These are phyloP conservation scores for Hypoxylon cercidicola DNA, from an alignment of 495 filamentous ascomycete species.

Conservation along the genomic window DNA sequence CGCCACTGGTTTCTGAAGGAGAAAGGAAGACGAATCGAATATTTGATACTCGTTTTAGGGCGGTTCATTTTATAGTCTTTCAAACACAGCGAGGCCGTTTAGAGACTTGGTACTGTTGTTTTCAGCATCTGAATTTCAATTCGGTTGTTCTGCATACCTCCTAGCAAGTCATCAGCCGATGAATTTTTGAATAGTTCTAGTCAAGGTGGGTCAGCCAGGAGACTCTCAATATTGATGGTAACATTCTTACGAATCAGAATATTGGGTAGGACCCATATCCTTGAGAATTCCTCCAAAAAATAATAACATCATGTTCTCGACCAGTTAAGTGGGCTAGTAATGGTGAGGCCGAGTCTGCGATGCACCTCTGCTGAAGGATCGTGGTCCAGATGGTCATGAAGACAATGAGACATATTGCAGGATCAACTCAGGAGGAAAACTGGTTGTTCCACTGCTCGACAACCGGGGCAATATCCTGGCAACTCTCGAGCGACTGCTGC, in stretches of 20 bases:
- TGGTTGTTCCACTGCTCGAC: slow-evolving; percentile 40
- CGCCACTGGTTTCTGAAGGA: too few relatives aligned
- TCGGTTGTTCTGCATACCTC: background rate
- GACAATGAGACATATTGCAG: slow-evolving; percentile 40
- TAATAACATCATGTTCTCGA: slow-evolving; percentile 27
- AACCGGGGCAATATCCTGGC: slow-evolving; percentile 33
- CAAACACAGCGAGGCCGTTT: too few relatives aligned
- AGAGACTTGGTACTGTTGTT: too few relatives aligned
- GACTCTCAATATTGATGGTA: background rate
- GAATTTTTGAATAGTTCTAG: slow-evolving; percentile 29
- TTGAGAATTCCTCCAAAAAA: slow-evolving; percentile 43
- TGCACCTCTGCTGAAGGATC: slow-evolving; percentile 31
- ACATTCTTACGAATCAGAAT: slow-evolving; percentile 32
- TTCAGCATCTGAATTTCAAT: too few relatives aligned
- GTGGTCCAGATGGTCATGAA: slow-evolving; percentile 33
- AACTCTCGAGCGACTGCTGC: slow-evolving; percentile 29
- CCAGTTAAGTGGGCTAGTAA: slow-evolving; percentile 4
- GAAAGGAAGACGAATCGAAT: too few relatives aligned
- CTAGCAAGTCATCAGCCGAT: slow-evolving; percentile 9
- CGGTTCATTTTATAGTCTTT: too few relatives aligned
- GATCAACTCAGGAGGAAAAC: slow-evolving; percentile 36
- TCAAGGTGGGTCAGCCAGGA: slow-evolving; percentile 14
- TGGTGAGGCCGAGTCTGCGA: slow-evolving; percentile 3
- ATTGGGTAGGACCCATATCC: slow-evolving; percentile 33
- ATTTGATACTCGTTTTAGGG: too few relatives aligned